Conservation (phyloP, 495 filamentous ascomycete species). For the Pseudevernia furfuracea region DNA sequence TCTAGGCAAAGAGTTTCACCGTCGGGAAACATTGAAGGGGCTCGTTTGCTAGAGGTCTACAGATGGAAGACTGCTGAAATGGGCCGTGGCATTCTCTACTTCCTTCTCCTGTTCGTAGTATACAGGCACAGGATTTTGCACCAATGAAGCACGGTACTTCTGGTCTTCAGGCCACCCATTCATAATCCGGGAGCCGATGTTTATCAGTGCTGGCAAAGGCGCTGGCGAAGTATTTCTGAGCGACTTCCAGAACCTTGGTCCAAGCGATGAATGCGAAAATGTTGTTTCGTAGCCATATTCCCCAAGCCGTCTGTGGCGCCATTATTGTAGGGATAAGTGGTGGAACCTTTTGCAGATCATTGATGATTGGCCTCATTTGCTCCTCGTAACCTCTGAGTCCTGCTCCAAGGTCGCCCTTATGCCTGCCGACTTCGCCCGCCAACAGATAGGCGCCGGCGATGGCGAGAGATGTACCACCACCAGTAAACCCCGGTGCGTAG, state of each 20-base stretch:
- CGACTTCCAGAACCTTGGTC: not conserved
- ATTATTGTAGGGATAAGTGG: conserved; percentile 26
- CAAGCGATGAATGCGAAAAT: not conserved
- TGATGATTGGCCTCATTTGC: conserved; percentile 37
- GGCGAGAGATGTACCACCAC: conserved; percentile 39
- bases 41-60: too few species aligned
- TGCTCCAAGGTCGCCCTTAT: conserved; percentile 28
- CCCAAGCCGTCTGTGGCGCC: conserved; percentile 38
- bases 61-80: too few species aligned
- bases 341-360: conserved; percentile 34
- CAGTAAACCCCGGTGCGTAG: conserved; percentile 35
- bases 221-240: not conserved
- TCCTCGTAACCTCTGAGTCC: conserved; percentile 38
- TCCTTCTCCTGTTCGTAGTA: not conserved
- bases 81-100: not conserved
- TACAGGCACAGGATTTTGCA: not conserved
- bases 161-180: not conserved
- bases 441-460: conserved; percentile 44
- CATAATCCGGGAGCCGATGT: not conserved
- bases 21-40: too few species aligned
- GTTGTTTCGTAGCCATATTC: conserved; percentile 5
- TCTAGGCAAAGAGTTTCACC: too few species aligned
- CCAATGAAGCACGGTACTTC: not conserved
- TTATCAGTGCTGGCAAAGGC: not conserved
- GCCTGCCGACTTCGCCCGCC: conserved; percentile 39